A percentile compares a stretch with the other conserved stretches of the same genome.
Evolutionary conservation across 495 filamentous ascomycete genomes (phyloP).

Genomic region (Lasiosphaeris hirsuta): DNA sequence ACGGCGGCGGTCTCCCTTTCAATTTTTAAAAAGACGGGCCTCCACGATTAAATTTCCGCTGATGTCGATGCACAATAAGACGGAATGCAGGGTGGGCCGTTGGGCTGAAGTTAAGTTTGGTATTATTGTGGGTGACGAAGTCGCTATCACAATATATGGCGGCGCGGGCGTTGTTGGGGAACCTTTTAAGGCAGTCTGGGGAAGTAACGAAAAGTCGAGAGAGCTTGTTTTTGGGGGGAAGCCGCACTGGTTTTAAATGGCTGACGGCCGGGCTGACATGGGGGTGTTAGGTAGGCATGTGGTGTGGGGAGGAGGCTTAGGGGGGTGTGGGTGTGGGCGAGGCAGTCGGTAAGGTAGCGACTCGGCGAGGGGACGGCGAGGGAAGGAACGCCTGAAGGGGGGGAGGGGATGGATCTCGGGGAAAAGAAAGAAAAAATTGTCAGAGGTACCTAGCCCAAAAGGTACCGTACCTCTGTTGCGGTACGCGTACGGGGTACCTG

Average conservation of each 20-base stretch:
- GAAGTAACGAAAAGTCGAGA: slow-evolving; percentile 29
- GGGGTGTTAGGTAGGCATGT: slow-evolving; percentile 23
- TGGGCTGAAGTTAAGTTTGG: slow-evolving; percentile 3
- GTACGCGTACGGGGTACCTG: slow-evolving; percentile 11
- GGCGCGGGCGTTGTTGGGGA: slow-evolving; percentile 27
- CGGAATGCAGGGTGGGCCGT: slow-evolving; percentile 7
- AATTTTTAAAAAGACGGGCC: background rate
- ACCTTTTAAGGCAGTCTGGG: slow-evolving; percentile 29
- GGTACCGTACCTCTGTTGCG: slow-evolving; percentile 17
- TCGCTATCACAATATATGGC: slow-evolving; percentile 12
- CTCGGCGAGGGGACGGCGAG: slow-evolving; percentile 26
- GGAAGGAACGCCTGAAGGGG: slow-evolving; percentile 15
- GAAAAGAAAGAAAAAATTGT: slow-evolving; percentile 20
- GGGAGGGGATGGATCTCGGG: slow-evolving; percentile 16
- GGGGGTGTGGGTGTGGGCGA: slow-evolving; percentile 14
- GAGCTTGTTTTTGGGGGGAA: slow-evolving; percentile 29
- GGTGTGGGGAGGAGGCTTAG: slow-evolving; percentile 13
- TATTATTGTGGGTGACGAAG: slow-evolving; percentile 11
- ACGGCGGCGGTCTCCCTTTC: background rate
- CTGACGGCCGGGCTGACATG: slow-evolving; percentile 24
- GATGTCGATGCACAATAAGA: background rate
- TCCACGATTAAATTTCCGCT: background rate
- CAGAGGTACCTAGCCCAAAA: slow-evolving; percentile 18
- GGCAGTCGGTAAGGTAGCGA: slow-evolving; percentile 26
- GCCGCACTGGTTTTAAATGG: slow-evolving; percentile 39